These are phyloP conservation scores for Starmerella tilneyi DNA, from an alignment of 805 yeast genomes.

Conservation along the genomic window DNA sequence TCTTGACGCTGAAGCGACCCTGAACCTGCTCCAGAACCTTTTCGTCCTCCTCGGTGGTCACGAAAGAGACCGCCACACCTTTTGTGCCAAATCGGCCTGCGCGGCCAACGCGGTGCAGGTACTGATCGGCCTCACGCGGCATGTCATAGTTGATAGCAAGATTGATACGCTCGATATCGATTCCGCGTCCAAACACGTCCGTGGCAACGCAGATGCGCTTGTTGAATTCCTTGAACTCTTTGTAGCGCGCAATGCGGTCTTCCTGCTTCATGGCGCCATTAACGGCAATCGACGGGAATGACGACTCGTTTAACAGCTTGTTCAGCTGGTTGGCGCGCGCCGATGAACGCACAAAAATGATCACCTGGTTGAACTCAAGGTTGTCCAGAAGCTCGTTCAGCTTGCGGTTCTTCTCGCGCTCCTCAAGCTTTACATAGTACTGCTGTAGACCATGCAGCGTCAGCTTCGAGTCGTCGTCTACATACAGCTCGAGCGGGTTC, in stretches of 20 bases:
- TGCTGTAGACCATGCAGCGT: constrained; percentile 98
- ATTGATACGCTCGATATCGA: constrained; percentile 97
- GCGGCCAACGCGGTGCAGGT: constrained; percentile 98
- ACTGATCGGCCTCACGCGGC: constrained; percentile 94
- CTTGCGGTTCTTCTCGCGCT: constrained; percentile 86
- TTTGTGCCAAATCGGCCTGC: constrained; percentile 99
- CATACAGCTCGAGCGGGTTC: constrained; percentile 92
- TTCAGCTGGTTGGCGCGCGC: constrained; percentile 87
- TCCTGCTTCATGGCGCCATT: constrained; percentile 94
- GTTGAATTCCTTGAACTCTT: constrained; percentile 93
- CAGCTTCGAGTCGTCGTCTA: constrained; percentile 94
- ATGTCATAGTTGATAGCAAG: constrained; percentile 95
- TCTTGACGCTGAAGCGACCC: constrained; percentile 93
- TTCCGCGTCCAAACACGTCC: constrained; percentile 98
- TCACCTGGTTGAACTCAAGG: constrained; percentile 95
- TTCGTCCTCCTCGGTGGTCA: constrained; percentile 76
- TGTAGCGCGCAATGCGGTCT: constrained; percentile 94
- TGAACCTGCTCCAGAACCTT: constrained; percentile 85
- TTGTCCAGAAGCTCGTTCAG: constrained; percentile 86
- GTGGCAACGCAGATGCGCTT: constrained; percentile 98
- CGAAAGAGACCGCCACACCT: constrained; percentile 91
- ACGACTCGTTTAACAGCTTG: constrained; percentile 76
- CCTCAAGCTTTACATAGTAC: constrained; percentile 80
- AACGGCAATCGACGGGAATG: constrained; percentile 95
- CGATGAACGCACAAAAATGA: constrained; percentile 86